Evolutionary conservation across 257 asterid genomes (phyloP).

Genomic region (Thymus mandschuricus): DNA sequence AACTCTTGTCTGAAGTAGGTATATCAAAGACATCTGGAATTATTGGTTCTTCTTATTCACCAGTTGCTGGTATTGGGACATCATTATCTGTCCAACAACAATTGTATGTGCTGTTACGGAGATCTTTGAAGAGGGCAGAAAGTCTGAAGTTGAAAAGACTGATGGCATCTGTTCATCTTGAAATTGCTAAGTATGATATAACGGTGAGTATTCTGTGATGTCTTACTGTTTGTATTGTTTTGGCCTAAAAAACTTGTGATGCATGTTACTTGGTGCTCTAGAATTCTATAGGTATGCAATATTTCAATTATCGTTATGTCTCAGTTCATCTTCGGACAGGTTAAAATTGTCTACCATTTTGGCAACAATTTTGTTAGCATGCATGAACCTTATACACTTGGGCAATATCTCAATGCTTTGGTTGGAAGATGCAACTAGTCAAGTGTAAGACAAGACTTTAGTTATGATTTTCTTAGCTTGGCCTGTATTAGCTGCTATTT

Average conservation of each 20-base stretch:
- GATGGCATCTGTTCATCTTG: constrained; percentile 89
- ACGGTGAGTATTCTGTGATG: constrained; percentile 52
- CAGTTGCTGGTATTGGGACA: constrained; percentile 71
- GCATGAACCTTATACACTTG: background rate
- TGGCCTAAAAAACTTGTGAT: background rate
- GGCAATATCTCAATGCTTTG: background rate
- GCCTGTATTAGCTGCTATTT: background rate
- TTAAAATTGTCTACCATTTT: background rate
- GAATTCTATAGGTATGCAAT: background rate
- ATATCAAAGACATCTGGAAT: constrained; percentile 75
- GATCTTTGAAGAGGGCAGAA: constrained; percentile 93
- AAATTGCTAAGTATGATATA: constrained; percentile 82
- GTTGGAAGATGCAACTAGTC: background rate
- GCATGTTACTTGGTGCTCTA: background rate
- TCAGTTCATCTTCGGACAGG: background rate
- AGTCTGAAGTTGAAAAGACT: constrained; percentile 74
- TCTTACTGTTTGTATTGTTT: constrained; percentile 7
- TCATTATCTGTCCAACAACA: constrained; percentile 87
- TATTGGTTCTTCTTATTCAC: constrained; percentile 76
- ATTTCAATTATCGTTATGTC: background rate
- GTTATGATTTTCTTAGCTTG: background rate
- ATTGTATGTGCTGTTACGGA: constrained; percentile 78
- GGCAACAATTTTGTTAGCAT: background rate
- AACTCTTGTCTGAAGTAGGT: constrained; percentile 80
- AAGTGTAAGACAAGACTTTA: background rate